Base-by-base conservation (phyloP, 2,329 filamentous ascomycete genomes). In the Ceratocystis cacaofunesta region DNA sequence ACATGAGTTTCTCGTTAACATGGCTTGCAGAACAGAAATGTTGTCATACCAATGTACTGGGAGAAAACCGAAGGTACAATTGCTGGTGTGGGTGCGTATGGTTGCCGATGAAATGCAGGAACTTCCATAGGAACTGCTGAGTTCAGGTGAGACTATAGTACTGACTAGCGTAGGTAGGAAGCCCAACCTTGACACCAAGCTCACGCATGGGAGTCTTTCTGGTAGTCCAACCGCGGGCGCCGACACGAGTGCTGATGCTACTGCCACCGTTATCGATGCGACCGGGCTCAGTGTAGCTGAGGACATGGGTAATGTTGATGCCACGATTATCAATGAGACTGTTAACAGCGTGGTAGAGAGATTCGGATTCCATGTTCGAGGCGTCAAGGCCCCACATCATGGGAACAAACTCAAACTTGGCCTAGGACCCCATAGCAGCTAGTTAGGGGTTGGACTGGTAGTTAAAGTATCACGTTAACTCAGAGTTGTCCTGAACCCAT, bases 391-490 rank as follows among this genome's bases (percentile, higher is more conserved):
- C 67, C 66, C 64, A 68, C 62, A 69, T 66, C 69, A 69, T 69
- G 55, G 65, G 66, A n/a, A 92, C 85, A 73, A 90, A 94, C 73
- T 89, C 80, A 70, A 92, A 83, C 15, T 79, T 74, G 15, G 77
- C 75, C 70, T 85, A 81, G 0, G 79, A 70, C 62, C 78, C 73
- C 50, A 73, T 69, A 71, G 80, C 86, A 52, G 76, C 76, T 0
- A 78, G 68, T 0, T 85, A 82, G 1, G 88, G 87, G 2, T 74
- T 72, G 22, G 78, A 71, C 30, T 76, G 74, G 74, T 92, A 94
- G 77, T 92, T 92, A 80, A 92, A 94, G 78, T 94, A 94, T 89
- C 89, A 94, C 2, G 84, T 87, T 65, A 92, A 75, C 52, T 84
- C 81, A 19, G 81, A 82, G 46, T 77, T 78, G 5, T 76, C 63